Conservation (phyloP, 148 eudicot genomes). For the Rhododendron vialii region DNA sequence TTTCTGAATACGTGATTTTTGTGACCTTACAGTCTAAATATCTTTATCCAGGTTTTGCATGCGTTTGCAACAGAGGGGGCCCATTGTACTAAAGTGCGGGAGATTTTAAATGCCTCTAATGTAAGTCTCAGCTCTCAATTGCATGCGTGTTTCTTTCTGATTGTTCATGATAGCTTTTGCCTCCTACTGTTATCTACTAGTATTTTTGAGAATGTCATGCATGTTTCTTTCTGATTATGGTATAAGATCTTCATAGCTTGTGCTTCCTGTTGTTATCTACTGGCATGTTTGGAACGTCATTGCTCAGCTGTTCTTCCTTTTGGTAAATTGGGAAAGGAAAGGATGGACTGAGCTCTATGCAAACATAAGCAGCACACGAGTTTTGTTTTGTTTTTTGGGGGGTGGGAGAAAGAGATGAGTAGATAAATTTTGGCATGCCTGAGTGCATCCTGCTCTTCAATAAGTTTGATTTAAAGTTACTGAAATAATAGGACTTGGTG, state of each 20-base stretch:
- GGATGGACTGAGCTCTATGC: not conserved
- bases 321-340: not conserved
- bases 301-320: not conserved
- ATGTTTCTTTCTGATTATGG: not conserved
- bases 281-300: not conserved
- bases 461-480: not conserved
- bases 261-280: not conserved
- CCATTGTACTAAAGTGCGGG: slow-evolving; percentile 86
- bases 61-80: slow-evolving; percentile 99
- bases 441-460: not conserved
- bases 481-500: not conserved
- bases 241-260: not conserved
- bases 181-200: not conserved
- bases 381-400: not conserved
- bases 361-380: not conserved
- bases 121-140: slow-evolving; percentile 44
- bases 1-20: not conserved
- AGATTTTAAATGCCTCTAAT: slow-evolving; percentile 73
- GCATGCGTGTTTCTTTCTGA: not conserved
- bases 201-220: not conserved
- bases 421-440: not conserved
- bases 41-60: slow-evolving; percentile 72
- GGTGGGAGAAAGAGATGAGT: not conserved
- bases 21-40: slow-evolving; percentile 1
- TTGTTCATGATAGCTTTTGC: not conserved